phyloP scores from a whole-genome alignment of 495 filamentous ascomycete species.

The Neurospora sp. region DNA sequence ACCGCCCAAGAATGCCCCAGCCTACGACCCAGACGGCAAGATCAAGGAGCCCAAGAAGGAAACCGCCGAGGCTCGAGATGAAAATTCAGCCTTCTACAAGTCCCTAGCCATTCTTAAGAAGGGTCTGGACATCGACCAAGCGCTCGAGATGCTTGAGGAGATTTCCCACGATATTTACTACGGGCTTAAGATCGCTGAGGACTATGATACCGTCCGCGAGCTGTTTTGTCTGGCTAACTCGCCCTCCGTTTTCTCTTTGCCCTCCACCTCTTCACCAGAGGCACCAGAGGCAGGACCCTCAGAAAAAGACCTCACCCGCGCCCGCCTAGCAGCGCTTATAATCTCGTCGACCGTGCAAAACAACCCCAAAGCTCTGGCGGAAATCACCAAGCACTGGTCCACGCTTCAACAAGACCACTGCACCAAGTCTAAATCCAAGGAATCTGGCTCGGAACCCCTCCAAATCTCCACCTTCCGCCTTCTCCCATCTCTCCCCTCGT shows the following conservation, averaged over 20 bases:
- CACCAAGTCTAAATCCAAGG: constrained; percentile 1
- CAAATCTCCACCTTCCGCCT: constrained; percentile 14
- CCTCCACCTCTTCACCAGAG: background rate
- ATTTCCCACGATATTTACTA: constrained; percentile 59
- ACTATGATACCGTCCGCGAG: constrained; percentile 32
- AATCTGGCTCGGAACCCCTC: background rate
- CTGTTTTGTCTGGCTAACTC: constrained; percentile 34
- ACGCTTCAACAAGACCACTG: constrained; percentile 22
- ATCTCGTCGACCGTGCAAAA: constrained; percentile 49
- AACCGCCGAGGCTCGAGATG: constrained; percentile 7
- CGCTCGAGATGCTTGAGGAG: constrained; percentile 45
- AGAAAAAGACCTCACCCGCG: constrained; percentile 13
- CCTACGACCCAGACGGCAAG: constrained; percentile 40
- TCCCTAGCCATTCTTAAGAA: constrained; percentile 37
- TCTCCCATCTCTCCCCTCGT: constrained; percentile 9
- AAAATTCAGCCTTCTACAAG: constrained; percentile 25
- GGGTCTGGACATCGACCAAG: constrained; percentile 22
- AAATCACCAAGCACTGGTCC: constrained; percentile 34
- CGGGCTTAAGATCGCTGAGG: constrained; percentile 50
- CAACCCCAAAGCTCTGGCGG: constrained; percentile 49
- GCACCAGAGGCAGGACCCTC: background rate
- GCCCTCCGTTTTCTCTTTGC: constrained; percentile 1
- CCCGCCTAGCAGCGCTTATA: constrained; percentile 41
- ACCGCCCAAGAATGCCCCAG: constrained; percentile 30
- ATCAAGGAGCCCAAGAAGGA: constrained; percentile 36